phyloP scores from a whole-genome alignment of 1,284 basidiomycete species.

The Rhodotorula sp. region DNA sequence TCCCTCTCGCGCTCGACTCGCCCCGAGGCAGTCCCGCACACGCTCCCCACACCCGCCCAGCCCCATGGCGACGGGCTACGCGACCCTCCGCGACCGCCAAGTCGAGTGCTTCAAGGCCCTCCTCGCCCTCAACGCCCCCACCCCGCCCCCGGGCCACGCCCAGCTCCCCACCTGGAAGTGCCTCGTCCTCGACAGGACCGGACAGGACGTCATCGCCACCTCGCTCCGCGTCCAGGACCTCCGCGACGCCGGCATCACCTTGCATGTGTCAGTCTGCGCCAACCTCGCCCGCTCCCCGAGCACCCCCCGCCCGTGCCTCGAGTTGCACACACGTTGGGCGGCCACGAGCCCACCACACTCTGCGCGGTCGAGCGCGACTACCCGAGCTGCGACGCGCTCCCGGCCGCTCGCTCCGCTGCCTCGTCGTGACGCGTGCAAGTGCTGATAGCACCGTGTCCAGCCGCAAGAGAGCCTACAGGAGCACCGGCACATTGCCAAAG shows the following conservation, averaged over 20 bases:
- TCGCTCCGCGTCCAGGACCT: slow-evolving; percentile 94
- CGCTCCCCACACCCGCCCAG: not conserved
- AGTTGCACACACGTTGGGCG: too few relatives aligned
- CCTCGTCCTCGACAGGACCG: slow-evolving; percentile 88
- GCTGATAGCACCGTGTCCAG: too few relatives aligned
- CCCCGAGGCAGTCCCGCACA: not conserved
- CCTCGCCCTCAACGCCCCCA: slow-evolving; percentile 60
- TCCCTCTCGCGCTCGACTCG: not conserved
- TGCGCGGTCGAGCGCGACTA: too few relatives aligned
- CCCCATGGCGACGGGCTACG: too few relatives aligned
- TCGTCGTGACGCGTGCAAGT: too few relatives aligned
- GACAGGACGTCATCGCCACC: slow-evolving; percentile 94
- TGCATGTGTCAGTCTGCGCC: slow-evolving; percentile 77
- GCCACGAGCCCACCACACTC: too few relatives aligned
- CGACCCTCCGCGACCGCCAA: slow-evolving; percentile 75
- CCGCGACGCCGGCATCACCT: slow-evolving; percentile 91
- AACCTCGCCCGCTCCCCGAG: not conserved
- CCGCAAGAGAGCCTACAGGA: too few relatives aligned
- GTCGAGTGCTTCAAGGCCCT: slow-evolving; percentile 68
- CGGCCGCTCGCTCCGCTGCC: too few relatives aligned
- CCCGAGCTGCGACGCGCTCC: too few relatives aligned
- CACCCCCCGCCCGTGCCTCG: not conserved
- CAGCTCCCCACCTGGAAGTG: slow-evolving; percentile 91
- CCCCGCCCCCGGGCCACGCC: slow-evolving; percentile 47
- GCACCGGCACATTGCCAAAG: not conserved